These are phyloP conservation scores for Lentinula guzmanii DNA, from an alignment of 768 basidiomycete species.

Conservation along the genomic window DNA sequence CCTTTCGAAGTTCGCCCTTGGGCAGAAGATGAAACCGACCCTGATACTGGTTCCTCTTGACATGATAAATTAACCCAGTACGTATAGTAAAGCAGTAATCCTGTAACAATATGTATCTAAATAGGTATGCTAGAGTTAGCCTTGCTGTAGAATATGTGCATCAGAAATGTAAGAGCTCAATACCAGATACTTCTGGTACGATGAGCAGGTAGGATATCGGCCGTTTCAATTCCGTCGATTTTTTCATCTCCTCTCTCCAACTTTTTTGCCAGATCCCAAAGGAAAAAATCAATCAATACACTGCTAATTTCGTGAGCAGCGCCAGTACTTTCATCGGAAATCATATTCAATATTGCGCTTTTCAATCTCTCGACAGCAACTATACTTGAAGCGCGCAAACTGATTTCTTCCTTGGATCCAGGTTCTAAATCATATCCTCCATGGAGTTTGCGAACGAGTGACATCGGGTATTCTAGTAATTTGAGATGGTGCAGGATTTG, in stretches of 20 bases:
- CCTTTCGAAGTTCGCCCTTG: conserved; percentile 31
- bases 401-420: conserved; percentile 68
- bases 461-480: conserved; percentile 65
- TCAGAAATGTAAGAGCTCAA: conserved; percentile 24
- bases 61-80: neutral
- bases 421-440: conserved; percentile 37
- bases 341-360: conserved; percentile 45
- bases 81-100: no score
- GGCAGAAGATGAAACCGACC: neutral
- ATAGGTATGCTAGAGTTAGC: no score
- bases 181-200: conserved; percentile 86
- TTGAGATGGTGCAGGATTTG: conserved; percentile 84
- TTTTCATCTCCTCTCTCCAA: conserved; percentile 57
- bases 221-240: conserved; percentile 53
- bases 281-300: conserved; percentile 85
- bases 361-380: conserved; percentile 72
- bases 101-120: no score
- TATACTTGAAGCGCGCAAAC: conserved; percentile 75
- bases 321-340: conserved; percentile 9
- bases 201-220: conserved; percentile 62
- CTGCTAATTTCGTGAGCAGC: conserved; percentile 40
- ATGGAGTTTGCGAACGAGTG: conserved; percentile 47
- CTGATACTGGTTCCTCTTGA: neutral
- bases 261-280: conserved; percentile 84
- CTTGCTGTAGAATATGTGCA: neutral